Percentiles rank a stretch among this genome's conserved stretches.
Evolutionary conservation across 805 yeast genomes (phyloP).

Genomic region (Wickerhamiella alocasiicola): DNA sequence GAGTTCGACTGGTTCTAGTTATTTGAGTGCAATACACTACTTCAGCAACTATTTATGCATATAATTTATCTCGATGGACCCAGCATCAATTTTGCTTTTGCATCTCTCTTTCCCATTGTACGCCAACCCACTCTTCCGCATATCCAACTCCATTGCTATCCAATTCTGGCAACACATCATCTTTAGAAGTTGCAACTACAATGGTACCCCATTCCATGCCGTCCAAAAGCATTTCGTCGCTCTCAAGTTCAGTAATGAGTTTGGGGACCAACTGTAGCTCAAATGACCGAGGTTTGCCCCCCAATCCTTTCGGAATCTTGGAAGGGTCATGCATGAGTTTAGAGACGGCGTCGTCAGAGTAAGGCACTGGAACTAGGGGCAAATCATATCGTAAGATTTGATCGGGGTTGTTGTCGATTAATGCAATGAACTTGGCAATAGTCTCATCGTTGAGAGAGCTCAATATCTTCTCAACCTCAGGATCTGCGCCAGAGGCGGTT

Average conservation of each 20-base stretch:
- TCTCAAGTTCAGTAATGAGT: slow-evolving; percentile 70
- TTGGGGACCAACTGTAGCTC: slow-evolving; percentile 95
- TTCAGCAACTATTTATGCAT: no score
- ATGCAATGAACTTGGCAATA: slow-evolving; percentile 66
- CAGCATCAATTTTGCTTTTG: background rate
- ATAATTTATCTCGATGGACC: background rate
- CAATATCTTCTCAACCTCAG: slow-evolving; percentile 15
- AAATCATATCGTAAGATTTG: slow-evolving; percentile 81
- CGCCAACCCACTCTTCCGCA: slow-evolving; percentile 67
- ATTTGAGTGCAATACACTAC: no score
- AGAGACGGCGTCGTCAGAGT: slow-evolving; percentile 48
- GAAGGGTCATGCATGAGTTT: slow-evolving; percentile 32
- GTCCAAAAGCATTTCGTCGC: slow-evolving; percentile 34
- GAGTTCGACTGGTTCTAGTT: no score
- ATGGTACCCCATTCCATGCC: slow-evolving; percentile 99
- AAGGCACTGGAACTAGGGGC: slow-evolving; percentile 66
- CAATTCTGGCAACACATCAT: slow-evolving; percentile 43
- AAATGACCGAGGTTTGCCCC: slow-evolving; percentile 38
- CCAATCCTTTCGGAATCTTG: slow-evolving; percentile 53
- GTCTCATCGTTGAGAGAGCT: slow-evolving; percentile 45
- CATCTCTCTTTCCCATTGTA: slow-evolving; percentile 60
- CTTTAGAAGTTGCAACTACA: slow-evolving; percentile 61
- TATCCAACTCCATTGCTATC: slow-evolving; percentile 66
- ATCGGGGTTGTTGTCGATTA: slow-evolving; percentile 66
- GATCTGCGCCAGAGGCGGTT: slow-evolving; percentile 9